phyloP scores from a whole-genome alignment of 169 alveolate species.

The Cryptosporidium andersoni region DNA sequence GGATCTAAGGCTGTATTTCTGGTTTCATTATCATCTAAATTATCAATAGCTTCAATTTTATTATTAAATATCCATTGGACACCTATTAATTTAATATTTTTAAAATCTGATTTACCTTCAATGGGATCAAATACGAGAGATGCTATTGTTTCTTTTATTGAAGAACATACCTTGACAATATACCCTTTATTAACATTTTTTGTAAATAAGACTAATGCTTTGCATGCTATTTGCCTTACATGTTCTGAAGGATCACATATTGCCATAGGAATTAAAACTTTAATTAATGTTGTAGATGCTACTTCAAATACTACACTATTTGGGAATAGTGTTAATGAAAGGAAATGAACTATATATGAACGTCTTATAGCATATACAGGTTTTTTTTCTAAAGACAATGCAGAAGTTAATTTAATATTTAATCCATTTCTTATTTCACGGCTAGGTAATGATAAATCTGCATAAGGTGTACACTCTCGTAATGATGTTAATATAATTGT shows the following conservation, averaged over 20 bases:
- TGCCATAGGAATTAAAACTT: slow-evolving; percentile 39
- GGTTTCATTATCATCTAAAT: not conserved
- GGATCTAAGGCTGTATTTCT: slow-evolving; percentile 31
- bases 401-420: not conserved
- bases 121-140: slow-evolving; percentile 31
- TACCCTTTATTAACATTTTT: slow-evolving; percentile 1
- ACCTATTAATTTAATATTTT: slow-evolving; percentile 23
- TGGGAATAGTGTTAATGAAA: slow-evolving; percentile 7
- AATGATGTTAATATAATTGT: slow-evolving; percentile 23
- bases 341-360: slow-evolving; percentile 1
- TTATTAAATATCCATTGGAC: slow-evolving; percentile 1
- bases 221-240: slow-evolving; percentile 25
- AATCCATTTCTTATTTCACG: slow-evolving; percentile 1
- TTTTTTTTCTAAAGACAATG: not conserved
- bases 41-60: not conserved
- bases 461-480: slow-evolving; percentile 30
- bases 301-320: slow-evolving; percentile 28
- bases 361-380: not conserved
- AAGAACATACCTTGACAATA: not conserved
- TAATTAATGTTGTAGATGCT: slow-evolving; percentile 14
- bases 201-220: slow-evolving; percentile 14
- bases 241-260: slow-evolving; percentile 52
- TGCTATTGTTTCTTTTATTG: slow-evolving; percentile 20
- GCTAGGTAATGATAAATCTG: slow-evolving; percentile 31
- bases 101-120: slow-evolving; percentile 6